Evolutionary conservation across 129 eudicot genomes (phyloP), one percentile per base, ranked within the genome.

Genomic region (Mikania micrantha): DNA sequence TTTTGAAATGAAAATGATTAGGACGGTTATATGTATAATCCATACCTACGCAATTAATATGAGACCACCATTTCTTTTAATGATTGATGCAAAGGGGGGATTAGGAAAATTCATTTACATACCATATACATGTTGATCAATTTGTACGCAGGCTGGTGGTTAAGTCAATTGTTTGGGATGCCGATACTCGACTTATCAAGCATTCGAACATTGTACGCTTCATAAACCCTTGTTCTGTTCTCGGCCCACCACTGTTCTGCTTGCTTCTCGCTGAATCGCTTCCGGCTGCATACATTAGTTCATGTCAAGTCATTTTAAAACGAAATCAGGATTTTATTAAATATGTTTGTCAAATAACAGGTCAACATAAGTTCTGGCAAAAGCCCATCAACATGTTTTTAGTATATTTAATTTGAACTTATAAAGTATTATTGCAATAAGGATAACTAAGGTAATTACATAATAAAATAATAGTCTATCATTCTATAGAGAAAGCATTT

Each of bases 161-260:
- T 48, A 85, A 81, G 76, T 78, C 87, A 47, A 52, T 83, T 91
- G 74, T 87, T 88, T 62, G 64, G 87, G 39, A 84, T 85, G 41
- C 98, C 91, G 48, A 82, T 79, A 48, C 83, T 86, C 31, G 98
- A 86, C 75, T 86, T 92, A 82, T 88, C 96, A 5, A 76, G 74
- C 86, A 81, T 85, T 34, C 96, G 91, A 7, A 92, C 96, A 49
- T 88, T 88, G 74, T 92, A 92, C 53, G 61, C 83, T 74, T 88
- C 90, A 25, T 92, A 86, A 12, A 88, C 96, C 75, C 91, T 78
- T 48, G 79, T 79, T 66, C 98, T 80, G 75, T 92, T 92, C 78
- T 92, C 96, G 27, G 96, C 84, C 98, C 98, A 92, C 98, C 98
- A 92, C 45, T 80, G 87, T 74, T 92, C 98, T 63, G 96, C 98